Evolutionary conservation across 306 rosid genomes (phyloP).

Genomic region (Malus orientalis): DNA sequence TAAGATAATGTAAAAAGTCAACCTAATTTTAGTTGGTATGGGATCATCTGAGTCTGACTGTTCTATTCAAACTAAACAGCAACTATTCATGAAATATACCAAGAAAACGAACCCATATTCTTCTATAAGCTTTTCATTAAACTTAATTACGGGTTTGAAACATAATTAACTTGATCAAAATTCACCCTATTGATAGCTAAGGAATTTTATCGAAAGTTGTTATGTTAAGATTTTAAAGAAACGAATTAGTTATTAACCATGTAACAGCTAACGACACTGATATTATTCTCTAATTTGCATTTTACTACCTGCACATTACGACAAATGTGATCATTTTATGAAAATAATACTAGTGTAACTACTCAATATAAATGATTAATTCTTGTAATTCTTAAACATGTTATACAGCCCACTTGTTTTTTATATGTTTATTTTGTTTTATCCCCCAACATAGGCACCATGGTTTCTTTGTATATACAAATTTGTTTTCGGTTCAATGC

Average conservation of each 20-base stretch:
- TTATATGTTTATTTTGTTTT: too few relatives aligned
- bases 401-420: too few relatives aligned
- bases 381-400: background rate
- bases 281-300: too few relatives aligned
- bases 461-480: too few relatives aligned
- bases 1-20: background rate
- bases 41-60: background rate
- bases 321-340: too few relatives aligned
- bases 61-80: background rate
- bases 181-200: background rate
- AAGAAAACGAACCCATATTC: background rate
- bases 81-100: too few relatives aligned
- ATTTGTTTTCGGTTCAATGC: too few relatives aligned
- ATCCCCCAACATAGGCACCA: too few relatives aligned
- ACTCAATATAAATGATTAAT: too few relatives aligned
- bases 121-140: background rate
- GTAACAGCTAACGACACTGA: background rate
- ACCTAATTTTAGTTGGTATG: background rate
- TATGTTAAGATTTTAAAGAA: too few relatives aligned
- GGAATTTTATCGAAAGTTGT: background rate
- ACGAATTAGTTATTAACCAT: too few relatives aligned
- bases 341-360: background rate
- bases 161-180: background rate
- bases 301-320: background rate
- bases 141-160: background rate